Evolutionary conservation across 768 basidiomycete genomes (phyloP), one percentile per base, ranked within the genome.

Genomic region (Suillus clintonianus): DNA sequence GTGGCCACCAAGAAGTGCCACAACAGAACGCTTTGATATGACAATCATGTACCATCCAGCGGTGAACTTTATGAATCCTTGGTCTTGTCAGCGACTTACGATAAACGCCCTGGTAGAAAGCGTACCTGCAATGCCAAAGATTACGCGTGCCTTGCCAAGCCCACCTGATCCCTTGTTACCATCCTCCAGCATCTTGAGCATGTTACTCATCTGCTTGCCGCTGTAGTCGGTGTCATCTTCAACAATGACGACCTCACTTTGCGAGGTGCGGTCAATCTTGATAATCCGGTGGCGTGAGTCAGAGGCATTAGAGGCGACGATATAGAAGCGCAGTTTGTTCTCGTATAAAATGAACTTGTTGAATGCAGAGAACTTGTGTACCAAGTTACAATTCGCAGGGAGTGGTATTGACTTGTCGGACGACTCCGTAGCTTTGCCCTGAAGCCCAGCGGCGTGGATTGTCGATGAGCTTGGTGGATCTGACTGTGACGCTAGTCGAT

Each of bases 21-120:
- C 96, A 8, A 95, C 91, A 9, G 93, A 91, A 47, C 95, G 87
- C 73, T 96, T 94, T 54, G 92, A 86, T 66, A 99, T 89, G 24
- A 95, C 77, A 57, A 99, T 86, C 86, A 98, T 89, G 75, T 98
- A 98, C 92, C 94, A 99, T 10, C 95, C 94, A 1, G 95, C 91
- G 2, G 95, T 97, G 74, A 99, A 98, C 50, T 86, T 86, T 61
- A 98, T 88, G 71, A 99, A 98, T 0, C 97, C 97, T 57, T 67
- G 50, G 1, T 39, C 34, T 41, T 17, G 41, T 60, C 37, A 63
- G 19, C 27, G 19, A 24, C 24, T 24, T 34, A 15, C 32, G 7
- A 41, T 17, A 10, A 14, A 41, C 22, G 34, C 9, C 19, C 2
- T 9, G n/a, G 30, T 58, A 45, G 41, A 19, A 1, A 22, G 64